These are phyloP conservation scores for Coemansia sp. DNA, from an alignment of 192 early-diverging fungal species.

Conservation along the genomic window DNA sequence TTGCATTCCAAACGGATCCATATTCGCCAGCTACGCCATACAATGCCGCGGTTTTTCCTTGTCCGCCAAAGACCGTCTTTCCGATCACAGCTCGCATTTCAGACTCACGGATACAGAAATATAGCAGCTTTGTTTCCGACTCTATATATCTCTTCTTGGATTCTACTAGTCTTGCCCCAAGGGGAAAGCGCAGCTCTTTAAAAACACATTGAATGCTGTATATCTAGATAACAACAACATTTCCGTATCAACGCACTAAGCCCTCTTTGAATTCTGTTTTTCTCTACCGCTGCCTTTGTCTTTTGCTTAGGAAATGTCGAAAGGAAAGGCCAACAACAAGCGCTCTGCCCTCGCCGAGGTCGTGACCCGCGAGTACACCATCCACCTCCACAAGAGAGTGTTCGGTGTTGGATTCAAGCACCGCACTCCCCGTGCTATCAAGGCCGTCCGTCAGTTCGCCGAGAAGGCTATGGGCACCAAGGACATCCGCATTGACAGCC, in stretches of 20 bases:
- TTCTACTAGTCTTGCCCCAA: too few relatives aligned
- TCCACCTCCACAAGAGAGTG: constrained; percentile 97
- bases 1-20: too few relatives aligned
- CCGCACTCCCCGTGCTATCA: constrained; percentile 93
- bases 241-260: background rate
- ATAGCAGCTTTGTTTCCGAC: too few relatives aligned
- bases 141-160: too few relatives aligned
- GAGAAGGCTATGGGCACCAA: constrained; percentile 91
- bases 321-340: constrained; percentile 70
- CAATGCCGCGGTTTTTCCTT: too few relatives aligned
- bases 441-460: constrained; percentile 90
- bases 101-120: too few relatives aligned
- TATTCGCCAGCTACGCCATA: too few relatives aligned
- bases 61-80: too few relatives aligned
- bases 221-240: background rate
- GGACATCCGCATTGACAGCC: constrained; percentile 95
- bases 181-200: too few relatives aligned
- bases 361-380: constrained; percentile 98
- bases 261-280: background rate
- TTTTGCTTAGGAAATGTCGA: constrained; percentile 62
- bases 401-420: constrained; percentile 87
- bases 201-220: too few relatives aligned
- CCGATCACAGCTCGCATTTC: too few relatives aligned
- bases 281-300: constrained; percentile 3
- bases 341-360: constrained; percentile 84